A percentile compares a stretch with the other conserved stretches of the same genome.
phyloP scores from a whole-genome alignment of 139 green algal species.

The Astrephomene gubernaculifera region DNA sequence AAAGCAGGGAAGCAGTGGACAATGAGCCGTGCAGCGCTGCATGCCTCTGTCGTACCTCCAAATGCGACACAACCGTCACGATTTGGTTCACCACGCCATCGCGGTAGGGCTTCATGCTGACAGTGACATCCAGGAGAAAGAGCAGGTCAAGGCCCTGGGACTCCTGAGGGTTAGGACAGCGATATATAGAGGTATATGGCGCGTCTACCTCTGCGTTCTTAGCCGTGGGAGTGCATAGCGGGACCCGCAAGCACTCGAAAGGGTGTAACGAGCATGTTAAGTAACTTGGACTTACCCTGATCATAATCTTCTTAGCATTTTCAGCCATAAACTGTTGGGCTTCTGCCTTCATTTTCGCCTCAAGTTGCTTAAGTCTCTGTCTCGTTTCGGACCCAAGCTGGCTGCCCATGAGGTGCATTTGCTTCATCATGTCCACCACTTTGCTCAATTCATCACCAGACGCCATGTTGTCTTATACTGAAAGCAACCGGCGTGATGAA shows the following conservation, averaged over 20 bases:
- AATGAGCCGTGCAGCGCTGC: neutral
- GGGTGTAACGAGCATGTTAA: neutral
- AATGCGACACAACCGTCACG: neutral
- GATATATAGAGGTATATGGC: neutral
- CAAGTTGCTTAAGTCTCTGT: neutral
- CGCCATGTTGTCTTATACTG: neutral
- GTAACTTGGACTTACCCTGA: neutral
- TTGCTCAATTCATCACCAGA: neutral
- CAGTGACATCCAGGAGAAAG: neutral
- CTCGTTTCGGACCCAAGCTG: neutral
- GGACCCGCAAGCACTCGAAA: neutral
- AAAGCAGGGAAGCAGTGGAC: neutral
- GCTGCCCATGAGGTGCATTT: neutral
- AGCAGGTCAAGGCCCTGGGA: neutral
- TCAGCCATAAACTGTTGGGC: neutral
- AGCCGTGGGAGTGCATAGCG: neutral
- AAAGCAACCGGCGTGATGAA: neutral
- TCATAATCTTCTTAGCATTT: neutral
- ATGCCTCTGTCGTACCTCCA: neutral
- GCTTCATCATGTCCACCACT: neutral
- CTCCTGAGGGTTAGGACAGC: neutral
- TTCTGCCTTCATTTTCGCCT: neutral
- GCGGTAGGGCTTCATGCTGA: neutral
- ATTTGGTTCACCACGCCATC: neutral
- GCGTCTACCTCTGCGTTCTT: neutral